Evolutionary conservation across 2,329 filamentous ascomycete genomes (phyloP).

Genomic region (Aspergillus tanneri): DNA sequence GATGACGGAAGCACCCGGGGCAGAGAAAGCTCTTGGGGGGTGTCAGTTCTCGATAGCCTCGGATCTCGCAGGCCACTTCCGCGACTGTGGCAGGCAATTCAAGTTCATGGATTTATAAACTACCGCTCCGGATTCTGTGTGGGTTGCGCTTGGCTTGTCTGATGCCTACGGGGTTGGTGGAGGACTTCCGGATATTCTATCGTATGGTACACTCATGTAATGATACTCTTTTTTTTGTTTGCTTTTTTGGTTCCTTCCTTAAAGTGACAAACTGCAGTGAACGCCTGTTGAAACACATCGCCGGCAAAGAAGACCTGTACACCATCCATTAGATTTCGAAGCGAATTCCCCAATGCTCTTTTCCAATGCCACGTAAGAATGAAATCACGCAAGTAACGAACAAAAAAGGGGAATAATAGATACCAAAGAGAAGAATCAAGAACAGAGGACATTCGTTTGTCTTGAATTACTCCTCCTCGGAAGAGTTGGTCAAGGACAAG

Average conservation of each 20-base stretch:
- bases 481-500: slow-evolving; percentile 84
- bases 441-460: slow-evolving; percentile 16
- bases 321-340: slow-evolving; percentile 13
- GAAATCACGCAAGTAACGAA: slow-evolving; percentile 6
- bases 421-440: slow-evolving; percentile 4
- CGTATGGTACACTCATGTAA: not conserved
- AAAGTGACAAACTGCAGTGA: not conserved
- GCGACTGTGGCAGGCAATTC: too few species aligned
- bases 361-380: slow-evolving; percentile 18
- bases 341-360: slow-evolving; percentile 8
- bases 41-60: slow-evolving; percentile 25
- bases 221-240: slow-evolving; percentile 1
- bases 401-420: slow-evolving; percentile 5
- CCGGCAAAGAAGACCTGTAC: slow-evolving; percentile 14
- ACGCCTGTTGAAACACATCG: slow-evolving; percentile 7
- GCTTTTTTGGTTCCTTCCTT: not conserved
- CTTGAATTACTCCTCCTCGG: slow-evolving; percentile 61
- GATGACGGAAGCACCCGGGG: slow-evolving; percentile 33
- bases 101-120: slow-evolving; percentile 22
- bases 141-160: not conserved
- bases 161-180: not conserved
- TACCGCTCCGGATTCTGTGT: slow-evolving; percentile 19
- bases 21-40: slow-evolving; percentile 22
- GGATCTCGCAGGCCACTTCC: slow-evolving; percentile 12
- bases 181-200: not conserved